Evolutionary conservation across 371 early-diverging fungal species (phyloP), one percentile per base, ranked within the genome.

Genomic region (Mycotypha africana): DNA sequence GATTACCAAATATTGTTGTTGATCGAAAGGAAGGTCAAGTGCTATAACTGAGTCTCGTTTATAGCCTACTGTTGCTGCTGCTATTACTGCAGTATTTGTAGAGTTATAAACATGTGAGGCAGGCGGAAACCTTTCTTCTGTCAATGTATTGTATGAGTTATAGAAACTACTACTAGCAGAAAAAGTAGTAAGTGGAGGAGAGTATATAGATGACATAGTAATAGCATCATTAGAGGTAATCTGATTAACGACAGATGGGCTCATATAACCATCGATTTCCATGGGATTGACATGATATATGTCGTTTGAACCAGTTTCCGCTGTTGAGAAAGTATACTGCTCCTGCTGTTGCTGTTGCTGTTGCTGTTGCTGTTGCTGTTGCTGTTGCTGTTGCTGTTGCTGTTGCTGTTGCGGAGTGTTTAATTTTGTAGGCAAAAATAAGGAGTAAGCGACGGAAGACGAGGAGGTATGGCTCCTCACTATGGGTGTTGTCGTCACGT

Each of bases 201-300:
- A 47, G 21, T 51, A 51, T 3, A 47, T 44, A 28, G 12, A 28
- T 12, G 12, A 8, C 6, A 8, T 17, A 33, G 37, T 15, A 33
- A 47, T 24, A 43, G 12, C 16, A 49, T 25, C 26, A 6, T 8
- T 8, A 6, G 12, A 28, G 6, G 30, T 6, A 8, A 45, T 53
- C 21, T 24, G 34, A 19, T 35, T 46, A 24, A 44, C 31, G 3
- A 38, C 14, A 19, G 31, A 23, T 14, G 40, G 39, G n/a, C 19
- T 31, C 30, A 57, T 51, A 43, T 51, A 57, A 36, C 51, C 49
- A 17, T 49, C 57, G 30, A 57, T 39, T 15, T 57, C 57, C 57
- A 57, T 57, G 15, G 49, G 17, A 22, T 30, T 45, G 9, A 45
- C 17, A 31, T 42, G 26, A 17, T 47, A 42, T 42, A 49, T 49